Evolutionary conservation across 2,329 filamentous ascomycete species (phyloP).

Genomic region (Trichoderma arundinaceum): DNA sequence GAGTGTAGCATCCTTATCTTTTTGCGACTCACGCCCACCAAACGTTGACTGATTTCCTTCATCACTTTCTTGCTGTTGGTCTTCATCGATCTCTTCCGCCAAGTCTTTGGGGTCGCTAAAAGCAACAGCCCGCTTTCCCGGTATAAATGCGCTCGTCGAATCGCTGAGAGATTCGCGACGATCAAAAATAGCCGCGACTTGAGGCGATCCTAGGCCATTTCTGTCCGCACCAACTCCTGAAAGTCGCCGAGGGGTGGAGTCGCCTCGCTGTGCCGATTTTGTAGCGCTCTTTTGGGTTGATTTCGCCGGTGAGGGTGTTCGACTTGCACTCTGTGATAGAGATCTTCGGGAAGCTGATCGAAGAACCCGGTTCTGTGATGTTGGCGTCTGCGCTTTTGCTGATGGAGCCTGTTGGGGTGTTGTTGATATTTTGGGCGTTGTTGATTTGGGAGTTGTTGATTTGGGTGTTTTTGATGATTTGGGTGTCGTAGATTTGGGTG

Average conservation of each 20-base stretch:
- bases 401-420: slow-evolving; percentile 23
- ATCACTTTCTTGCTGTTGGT: slow-evolving; percentile 63
- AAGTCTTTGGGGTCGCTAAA: slow-evolving; percentile 70
- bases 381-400: slow-evolving; percentile 1
- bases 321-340: slow-evolving; percentile 9
- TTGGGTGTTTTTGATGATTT: slow-evolving; percentile 33
- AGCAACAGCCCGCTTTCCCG: slow-evolving; percentile 57
- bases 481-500: slow-evolving; percentile 21
- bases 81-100: slow-evolving; percentile 66
- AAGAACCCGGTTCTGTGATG: slow-evolving; percentile 23
- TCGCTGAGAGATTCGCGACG: slow-evolving; percentile 75
- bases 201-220: slow-evolving; percentile 75
- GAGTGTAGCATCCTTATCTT: slow-evolving; percentile 66
- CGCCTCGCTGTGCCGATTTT: slow-evolving; percentile 57
- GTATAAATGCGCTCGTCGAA: slow-evolving; percentile 66
- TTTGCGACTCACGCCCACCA: slow-evolving; percentile 56
- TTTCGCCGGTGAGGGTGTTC: slow-evolving; percentile 40
- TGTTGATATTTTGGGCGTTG: slow-evolving; percentile 33
- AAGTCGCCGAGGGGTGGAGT: slow-evolving; percentile 52
- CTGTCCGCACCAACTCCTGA: slow-evolving; percentile 74
- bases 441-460: slow-evolving; percentile 28
- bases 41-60: slow-evolving; percentile 64
- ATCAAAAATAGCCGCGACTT: slow-evolving; percentile 72
- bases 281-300: slow-evolving; percentile 36
- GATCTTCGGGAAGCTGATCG: slow-evolving; percentile 19